phyloP scores from a whole-genome alignment of 2,329 filamentous ascomycete species.

The Botrytis hyacinthi region DNA sequence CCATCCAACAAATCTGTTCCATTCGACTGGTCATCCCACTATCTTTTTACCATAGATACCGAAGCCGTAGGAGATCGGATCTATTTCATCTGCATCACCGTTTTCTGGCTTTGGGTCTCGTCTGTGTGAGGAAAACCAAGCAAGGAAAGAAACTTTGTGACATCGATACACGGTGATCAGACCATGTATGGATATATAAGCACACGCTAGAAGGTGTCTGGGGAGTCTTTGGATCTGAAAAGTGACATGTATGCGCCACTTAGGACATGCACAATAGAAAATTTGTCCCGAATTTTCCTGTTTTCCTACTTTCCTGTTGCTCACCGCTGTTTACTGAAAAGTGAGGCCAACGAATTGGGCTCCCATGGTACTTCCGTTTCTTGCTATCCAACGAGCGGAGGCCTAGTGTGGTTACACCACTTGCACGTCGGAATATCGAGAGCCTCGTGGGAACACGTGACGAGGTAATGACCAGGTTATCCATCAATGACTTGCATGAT shows the following conservation, averaged over 20 bases:
- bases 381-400: conserved; percentile 17
- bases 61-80: conserved; percentile 24
- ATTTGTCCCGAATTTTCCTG: background rate
- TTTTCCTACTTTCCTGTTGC: conserved; percentile 13
- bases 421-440: conserved; percentile 5
- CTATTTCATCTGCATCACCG: conserved; percentile 29
- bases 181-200: conserved; percentile 7
- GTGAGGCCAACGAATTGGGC: conserved; percentile 6
- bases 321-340: conserved; percentile 34
- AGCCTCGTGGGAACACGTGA: conserved; percentile 11
- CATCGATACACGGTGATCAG: conserved; percentile 4
- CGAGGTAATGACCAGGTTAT: conserved; percentile 3
- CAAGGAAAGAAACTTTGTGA: conserved; percentile 7
- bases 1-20: conserved; percentile 25
- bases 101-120: conserved; percentile 20
- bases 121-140: conserved; percentile 22
- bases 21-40: conserved; percentile 18
- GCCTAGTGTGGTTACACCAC: conserved; percentile 28
- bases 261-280: conserved; percentile 18
- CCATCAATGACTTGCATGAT: conserved; percentile 16
- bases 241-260: conserved; percentile 28
- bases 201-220: conserved; percentile 7
- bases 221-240: conserved; percentile 13
- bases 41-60: conserved; percentile 14
- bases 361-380: background rate